Conservation (phyloP, 305 asterid genomes). For the Fraxinus xanthoxyloides region DNA sequence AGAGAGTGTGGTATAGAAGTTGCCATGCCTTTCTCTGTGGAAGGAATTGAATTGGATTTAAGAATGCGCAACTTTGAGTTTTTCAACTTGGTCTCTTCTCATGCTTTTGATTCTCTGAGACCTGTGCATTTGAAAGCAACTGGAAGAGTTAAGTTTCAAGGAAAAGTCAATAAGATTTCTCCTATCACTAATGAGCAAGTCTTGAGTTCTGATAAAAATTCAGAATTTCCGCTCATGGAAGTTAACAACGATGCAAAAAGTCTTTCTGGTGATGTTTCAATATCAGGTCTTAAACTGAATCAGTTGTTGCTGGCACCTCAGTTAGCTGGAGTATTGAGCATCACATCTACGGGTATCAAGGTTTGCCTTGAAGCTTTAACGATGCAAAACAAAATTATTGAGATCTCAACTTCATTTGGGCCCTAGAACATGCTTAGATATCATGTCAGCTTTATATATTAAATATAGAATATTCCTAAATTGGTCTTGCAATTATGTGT, state of each 20-base stretch:
- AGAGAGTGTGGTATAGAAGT: constrained; percentile 53
- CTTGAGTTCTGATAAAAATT: constrained; percentile 32
- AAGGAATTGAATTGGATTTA: constrained; percentile 93
- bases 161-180: constrained; percentile 62
- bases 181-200: constrained; percentile 33
- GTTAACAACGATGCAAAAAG: constrained; percentile 42
- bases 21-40: constrained; percentile 71
- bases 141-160: constrained; percentile 92
- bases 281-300: constrained; percentile 91
- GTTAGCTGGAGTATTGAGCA: constrained; percentile 80
- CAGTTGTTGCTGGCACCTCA: constrained; percentile 99
- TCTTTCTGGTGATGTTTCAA: constrained; percentile 85
- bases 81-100: constrained; percentile 81
- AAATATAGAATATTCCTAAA: background rate
- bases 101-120: constrained; percentile 86
- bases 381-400: background rate
- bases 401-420: constrained; percentile 17
- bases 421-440: constrained; percentile 2
- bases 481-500: background rate
- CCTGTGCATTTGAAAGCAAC: constrained; percentile 95
- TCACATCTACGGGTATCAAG: constrained; percentile 73
- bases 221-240: constrained; percentile 31
- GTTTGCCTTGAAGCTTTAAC: constrained; percentile 38
- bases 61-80: constrained; percentile 94
- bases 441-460: background rate